These are phyloP conservation scores for Talaromyces rugulosus DNA, from an alignment of 2,329 filamentous ascomycete species.

Conservation along the genomic window DNA sequence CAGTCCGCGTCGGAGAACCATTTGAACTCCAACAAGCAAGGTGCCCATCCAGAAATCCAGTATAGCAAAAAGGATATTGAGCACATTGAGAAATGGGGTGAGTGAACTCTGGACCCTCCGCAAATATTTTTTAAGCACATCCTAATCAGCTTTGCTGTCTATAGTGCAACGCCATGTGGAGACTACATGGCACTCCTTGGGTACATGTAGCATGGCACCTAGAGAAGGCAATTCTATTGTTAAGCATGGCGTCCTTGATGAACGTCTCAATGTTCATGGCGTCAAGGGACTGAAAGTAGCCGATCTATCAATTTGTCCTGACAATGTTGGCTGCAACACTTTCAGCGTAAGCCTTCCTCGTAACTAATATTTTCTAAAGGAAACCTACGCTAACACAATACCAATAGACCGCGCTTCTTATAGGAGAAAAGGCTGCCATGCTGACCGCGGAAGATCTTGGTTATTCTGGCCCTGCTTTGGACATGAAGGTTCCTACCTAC, in stretches of 20 bases:
- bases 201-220: constrained; percentile 74
- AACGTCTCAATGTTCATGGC: constrained; percentile 72
- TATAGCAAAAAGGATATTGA: constrained; percentile 55
- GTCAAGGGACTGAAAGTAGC: constrained; percentile 74
- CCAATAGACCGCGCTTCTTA: constrained; percentile 61
- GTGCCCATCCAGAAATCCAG: constrained; percentile 59
- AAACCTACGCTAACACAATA: neutral
- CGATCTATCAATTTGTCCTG: constrained; percentile 71
- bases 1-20: constrained; percentile 45
- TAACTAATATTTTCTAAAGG: too few relatives aligned
- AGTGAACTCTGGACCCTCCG: constrained; percentile 14
- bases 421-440: constrained; percentile 70
- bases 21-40: constrained; percentile 62
- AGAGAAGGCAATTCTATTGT: constrained; percentile 73
- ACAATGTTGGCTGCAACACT: constrained; percentile 70
- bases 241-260: constrained; percentile 69
- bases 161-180: constrained; percentile 65
- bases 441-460: constrained; percentile 69
- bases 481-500: constrained; percentile 71
- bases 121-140: neutral
- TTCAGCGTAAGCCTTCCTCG: constrained; percentile 37
- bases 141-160: neutral
- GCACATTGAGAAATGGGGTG: constrained; percentile 61
- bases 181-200: constrained; percentile 67
- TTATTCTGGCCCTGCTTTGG: constrained; percentile 66